Evolutionary conservation across 2,329 filamentous ascomycete genomes (phyloP), one percentile per base, ranked within the genome.

Genomic region (Alternaria solani): DNA sequence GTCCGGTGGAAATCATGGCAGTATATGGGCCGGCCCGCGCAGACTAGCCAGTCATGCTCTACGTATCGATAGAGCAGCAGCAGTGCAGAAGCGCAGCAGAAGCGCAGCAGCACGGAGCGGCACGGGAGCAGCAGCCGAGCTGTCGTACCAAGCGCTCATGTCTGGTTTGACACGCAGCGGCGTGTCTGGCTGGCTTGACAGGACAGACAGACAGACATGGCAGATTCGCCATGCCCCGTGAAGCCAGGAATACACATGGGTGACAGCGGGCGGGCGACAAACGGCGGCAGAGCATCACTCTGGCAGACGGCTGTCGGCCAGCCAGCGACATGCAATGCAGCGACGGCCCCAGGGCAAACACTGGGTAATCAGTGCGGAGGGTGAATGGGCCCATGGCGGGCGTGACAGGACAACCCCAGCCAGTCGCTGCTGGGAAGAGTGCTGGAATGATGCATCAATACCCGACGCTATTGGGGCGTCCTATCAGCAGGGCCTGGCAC

Each of bases 391-490:
- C 56, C 62, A 62, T 62, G 62, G 62, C 64, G 51, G 57, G 59
- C 57, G 51, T 64, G 56, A 54, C 60, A 47, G 58, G 53, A 60
- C 63, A 53, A 12, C 49, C 56, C 52, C 65, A 71, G 70, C 72
- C 72, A 72, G 68, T 75, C 68, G 63, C 55, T 66, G 42, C 28
- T 36, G 25, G 28, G 44, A 42, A 61, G 56, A 25, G 55, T 54
- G 65, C 55, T 60, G 64, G 51, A 59, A 59, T 71, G 68, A 67
- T 75, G 73, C 73, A 76, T 55, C 65, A 61, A 61, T 73, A 74
- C 75, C 75, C 74, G 73, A 76, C 72, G 62, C 51, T 61, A 57
- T 66, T 69, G 72, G 62, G 75, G 75, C 75, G 69, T 64, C 74
- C 69, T 74, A 76, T 75, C 55, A 41, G 64, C 64, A 70, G 53